Base-by-base conservation (phyloP, 2,329 filamentous ascomycete genomes). In the Venturia pyrina region DNA sequence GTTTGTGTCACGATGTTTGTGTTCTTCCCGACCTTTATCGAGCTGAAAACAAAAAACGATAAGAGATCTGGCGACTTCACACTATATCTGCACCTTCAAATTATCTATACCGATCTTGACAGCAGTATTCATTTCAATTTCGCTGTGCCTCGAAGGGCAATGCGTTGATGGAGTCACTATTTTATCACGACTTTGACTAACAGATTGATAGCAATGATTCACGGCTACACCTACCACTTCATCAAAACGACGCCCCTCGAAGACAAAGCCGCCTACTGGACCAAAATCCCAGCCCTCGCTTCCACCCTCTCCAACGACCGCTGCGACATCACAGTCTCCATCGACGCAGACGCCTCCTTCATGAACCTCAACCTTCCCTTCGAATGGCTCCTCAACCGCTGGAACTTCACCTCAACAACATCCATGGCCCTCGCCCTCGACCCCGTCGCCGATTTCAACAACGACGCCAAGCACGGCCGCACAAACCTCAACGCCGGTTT, bases 311-410 rank as follows among this genome's bases (percentile, higher is more conserved):
- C 73, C 37, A 67, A 72, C 0, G 78, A 81, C 69, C 71, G 77
- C 5, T 40, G 60, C 43, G 60, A 62, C 17, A 76, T 79, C 6
- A 76, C 81, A 32, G 71, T 82, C 62, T 78, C 78, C 59, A 69
- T 81, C 64, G 80, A 82, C 69, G 75, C 78, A 34, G 80, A 82
- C 67, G 77, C 75, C 24, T 73, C 76, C 5, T 74, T 81, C 64
- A 71, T 74, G 1, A 73, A 81, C 65, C 74, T 77, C 1, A 73
- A 80, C 43, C 69, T 82, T 0, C 79, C 80, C 4, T 66, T 81
- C 19, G 80, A 82, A 71, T 82, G 78, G 77, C 74, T 82, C 7
- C 74, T 82, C 69, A 80, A 79, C 69, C 74, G 78, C 56, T 82
- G 80, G 80, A 74, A 77, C 65, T 73, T 81, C 62, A 73, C 71